phyloP scores from a whole-genome alignment of 108 stramenopile genomes.

The Nannochloropsis gaditana region DNA sequence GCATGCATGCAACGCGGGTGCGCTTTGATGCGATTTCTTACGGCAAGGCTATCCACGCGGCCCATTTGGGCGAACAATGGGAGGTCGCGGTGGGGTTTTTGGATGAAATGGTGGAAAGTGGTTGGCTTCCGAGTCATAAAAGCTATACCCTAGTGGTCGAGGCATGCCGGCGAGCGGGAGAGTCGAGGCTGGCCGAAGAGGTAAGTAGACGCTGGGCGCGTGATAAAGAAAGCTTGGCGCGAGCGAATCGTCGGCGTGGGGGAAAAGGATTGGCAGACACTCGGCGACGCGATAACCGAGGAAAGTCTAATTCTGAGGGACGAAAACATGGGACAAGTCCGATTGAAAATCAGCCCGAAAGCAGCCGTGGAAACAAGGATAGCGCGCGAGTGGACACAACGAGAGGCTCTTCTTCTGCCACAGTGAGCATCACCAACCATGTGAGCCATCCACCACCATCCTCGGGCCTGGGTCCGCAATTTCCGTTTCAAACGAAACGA shows the following conservation, averaged over 20 bases:
- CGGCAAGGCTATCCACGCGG: conserved; percentile 20
- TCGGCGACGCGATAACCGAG: too few relatives aligned
- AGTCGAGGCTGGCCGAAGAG: neutral
- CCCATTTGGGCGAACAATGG: conserved; percentile 13
- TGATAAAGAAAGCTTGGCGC: conserved; percentile 2
- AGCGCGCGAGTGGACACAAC: too few relatives aligned
- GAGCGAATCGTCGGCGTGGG: neutral
- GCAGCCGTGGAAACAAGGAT: too few relatives aligned
- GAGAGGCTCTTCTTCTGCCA: too few relatives aligned
- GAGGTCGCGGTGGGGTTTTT: conserved; percentile 24
- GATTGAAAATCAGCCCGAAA: too few relatives aligned
- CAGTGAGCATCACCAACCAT: too few relatives aligned
- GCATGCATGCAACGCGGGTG: neutral
- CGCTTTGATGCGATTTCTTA: conserved; percentile 14
- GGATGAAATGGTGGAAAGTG: conserved; percentile 17
- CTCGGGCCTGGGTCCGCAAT: neutral
- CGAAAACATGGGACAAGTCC: too few relatives aligned
- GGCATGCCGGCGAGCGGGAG: neutral
- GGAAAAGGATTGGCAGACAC: neutral
- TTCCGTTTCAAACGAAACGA: neutral
- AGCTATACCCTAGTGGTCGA: neutral
- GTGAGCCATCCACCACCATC: neutral
- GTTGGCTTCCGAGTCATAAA: neutral
- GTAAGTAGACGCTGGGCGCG: conserved; percentile 9
- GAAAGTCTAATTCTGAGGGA: too few relatives aligned